Evolutionary conservation across 257 asterid species (phyloP).

Genomic region (Ajuga chamaepitys): DNA sequence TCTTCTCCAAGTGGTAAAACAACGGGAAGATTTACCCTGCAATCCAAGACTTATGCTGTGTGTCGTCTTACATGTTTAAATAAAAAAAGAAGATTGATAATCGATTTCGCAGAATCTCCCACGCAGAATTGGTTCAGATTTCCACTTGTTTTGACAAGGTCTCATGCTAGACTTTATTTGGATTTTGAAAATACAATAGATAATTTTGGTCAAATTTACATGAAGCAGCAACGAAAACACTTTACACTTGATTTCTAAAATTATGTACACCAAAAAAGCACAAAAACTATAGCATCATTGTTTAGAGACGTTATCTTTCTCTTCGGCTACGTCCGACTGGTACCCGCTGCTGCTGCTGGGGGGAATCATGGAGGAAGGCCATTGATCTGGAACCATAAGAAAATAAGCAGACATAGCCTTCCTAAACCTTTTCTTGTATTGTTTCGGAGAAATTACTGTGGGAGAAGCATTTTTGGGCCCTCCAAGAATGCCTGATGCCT

Average conservation of each 20-base stretch:
- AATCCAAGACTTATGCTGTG: too few species aligned
- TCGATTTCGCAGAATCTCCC: too few species aligned
- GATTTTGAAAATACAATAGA: too few species aligned
- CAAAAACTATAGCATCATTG: background rate
- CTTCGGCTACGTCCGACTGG: slow-evolving; percentile 28
- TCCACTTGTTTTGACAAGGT: too few species aligned
- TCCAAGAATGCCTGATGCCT: slow-evolving; percentile 73
- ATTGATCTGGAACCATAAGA: slow-evolving; percentile 73
- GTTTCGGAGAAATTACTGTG: slow-evolving; percentile 66
- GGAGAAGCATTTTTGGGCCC: slow-evolving; percentile 66
- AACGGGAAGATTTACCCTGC: too few species aligned
- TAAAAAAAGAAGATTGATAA: too few species aligned
- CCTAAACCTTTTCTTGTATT: slow-evolving; percentile 70
- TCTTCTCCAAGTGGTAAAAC: too few species aligned
- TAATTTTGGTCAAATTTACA: too few species aligned
- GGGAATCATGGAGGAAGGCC: slow-evolving; percentile 39
- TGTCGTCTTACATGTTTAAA: too few species aligned
- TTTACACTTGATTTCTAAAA: slow-evolving; percentile 14
- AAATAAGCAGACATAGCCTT: slow-evolving; percentile 86
- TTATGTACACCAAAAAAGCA: slow-evolving; percentile 1
- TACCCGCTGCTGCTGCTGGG: slow-evolving; percentile 24
- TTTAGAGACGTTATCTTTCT: slow-evolving; percentile 14
- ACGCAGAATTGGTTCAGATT: too few species aligned
- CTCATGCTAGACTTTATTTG: too few species aligned
- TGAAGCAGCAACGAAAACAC: background rate